Conservation (phyloP, 192 early-diverging fungal species). For the Geranomyces michiganensis region DNA sequence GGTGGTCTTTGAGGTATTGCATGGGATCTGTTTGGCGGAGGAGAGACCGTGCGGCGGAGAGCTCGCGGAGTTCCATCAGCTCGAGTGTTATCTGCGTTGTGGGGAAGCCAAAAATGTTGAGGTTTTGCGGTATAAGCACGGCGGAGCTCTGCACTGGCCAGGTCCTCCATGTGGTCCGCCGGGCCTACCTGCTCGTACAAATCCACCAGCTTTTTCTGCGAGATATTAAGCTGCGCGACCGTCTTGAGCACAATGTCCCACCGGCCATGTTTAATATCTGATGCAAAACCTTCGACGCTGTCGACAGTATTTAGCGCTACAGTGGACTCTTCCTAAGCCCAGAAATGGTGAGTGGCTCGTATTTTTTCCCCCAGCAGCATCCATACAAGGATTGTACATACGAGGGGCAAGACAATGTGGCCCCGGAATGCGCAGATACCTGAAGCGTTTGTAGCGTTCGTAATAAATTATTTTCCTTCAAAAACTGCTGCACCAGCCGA, state of each 20-base stretch:
- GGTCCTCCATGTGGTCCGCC: neutral
- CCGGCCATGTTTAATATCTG: slow-evolving; percentile 75
- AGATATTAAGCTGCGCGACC: slow-evolving; percentile 67
- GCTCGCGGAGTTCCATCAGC: slow-evolving; percentile 80
- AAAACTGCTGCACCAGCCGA: slow-evolving; percentile 89
- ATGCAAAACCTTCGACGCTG: slow-evolving; percentile 68
- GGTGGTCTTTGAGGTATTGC: slow-evolving; percentile 72
- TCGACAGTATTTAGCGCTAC: slow-evolving; percentile 87
- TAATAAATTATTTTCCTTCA: slow-evolving; percentile 87
- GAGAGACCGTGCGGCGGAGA: slow-evolving; percentile 79
- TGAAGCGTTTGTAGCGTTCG: slow-evolving; percentile 78
- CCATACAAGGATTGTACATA: no score
- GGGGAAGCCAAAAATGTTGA: neutral
- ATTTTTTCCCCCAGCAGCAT: no score
- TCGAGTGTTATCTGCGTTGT: slow-evolving; percentile 87
- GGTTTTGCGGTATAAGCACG: neutral
- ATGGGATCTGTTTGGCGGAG: slow-evolving; percentile 91
- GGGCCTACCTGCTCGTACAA: slow-evolving; percentile 81
- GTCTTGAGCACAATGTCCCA: slow-evolving; percentile 88
- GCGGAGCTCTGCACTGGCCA: neutral
- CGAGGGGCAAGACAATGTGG: no score
- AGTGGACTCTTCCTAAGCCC: slow-evolving; percentile 76
- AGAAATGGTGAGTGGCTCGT: no score
- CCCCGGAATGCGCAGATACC: slow-evolving; percentile 30
- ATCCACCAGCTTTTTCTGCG: slow-evolving; percentile 72